Evolutionary conservation across 1,284 basidiomycete genomes (phyloP).

Genomic region (Bjerkandera adusta): DNA sequence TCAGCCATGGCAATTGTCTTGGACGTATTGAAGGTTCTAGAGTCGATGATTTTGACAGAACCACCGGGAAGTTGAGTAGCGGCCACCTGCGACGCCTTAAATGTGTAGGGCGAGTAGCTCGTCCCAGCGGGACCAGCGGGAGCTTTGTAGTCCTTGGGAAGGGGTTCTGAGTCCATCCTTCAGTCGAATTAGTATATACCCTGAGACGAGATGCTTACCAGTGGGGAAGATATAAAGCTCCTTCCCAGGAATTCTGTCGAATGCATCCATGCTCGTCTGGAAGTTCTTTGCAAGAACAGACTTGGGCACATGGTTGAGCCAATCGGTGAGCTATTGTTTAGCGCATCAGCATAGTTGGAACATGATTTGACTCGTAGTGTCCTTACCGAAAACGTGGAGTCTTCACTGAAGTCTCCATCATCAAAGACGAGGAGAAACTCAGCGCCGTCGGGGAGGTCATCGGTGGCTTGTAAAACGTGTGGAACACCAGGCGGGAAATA

Average conservation of each 20-base stretch:
- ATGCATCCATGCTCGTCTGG: slow-evolving; percentile 30
- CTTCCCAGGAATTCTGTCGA: slow-evolving; percentile 31
- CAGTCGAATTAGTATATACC: slow-evolving; percentile 12
- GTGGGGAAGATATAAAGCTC: slow-evolving; percentile 39
- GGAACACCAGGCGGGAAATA: slow-evolving; percentile 64
- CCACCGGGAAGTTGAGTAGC: slow-evolving; percentile 53
- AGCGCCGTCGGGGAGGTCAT: slow-evolving; percentile 51
- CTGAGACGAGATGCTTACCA: slow-evolving; percentile 16
- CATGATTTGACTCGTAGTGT: neutral
- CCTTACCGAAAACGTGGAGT: slow-evolving; percentile 38
- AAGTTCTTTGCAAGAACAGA: slow-evolving; percentile 46
- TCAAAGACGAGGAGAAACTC: slow-evolving; percentile 65
- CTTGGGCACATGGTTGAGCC: slow-evolving; percentile 41
- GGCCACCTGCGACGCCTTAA: slow-evolving; percentile 49
- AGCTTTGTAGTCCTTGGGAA: slow-evolving; percentile 36
- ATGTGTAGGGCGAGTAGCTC: slow-evolving; percentile 51
- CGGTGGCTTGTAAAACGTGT: slow-evolving; percentile 59
- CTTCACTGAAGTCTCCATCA: slow-evolving; percentile 39
- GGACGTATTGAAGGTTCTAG: slow-evolving; percentile 45
- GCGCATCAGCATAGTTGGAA: neutral
- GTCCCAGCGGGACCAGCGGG: slow-evolving; percentile 50
- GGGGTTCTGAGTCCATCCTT: slow-evolving; percentile 29
- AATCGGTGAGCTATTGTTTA: slow-evolving; percentile 28
- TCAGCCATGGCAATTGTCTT: slow-evolving; percentile 60
- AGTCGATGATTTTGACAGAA: slow-evolving; percentile 58